Evolutionary conservation across 495 filamentous ascomycete genomes (phyloP).

Genomic region (Aeminium ludgeri): DNA sequence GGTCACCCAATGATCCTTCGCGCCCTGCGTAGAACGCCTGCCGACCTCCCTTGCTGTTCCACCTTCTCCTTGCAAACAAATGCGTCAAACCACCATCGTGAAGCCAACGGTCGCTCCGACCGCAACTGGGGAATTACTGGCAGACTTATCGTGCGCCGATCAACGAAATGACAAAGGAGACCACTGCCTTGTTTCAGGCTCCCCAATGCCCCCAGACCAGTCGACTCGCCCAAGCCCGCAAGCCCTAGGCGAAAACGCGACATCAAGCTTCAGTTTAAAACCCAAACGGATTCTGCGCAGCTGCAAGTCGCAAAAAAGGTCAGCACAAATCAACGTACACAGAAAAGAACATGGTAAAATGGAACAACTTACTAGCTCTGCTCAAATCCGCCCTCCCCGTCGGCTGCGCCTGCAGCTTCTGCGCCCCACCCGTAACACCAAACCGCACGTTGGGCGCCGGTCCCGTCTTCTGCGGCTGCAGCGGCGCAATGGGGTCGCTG

Average conservation of each 20-base stretch:
- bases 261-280: constrained; percentile 46
- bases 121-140: too few species aligned
- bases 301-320: constrained; percentile 28
- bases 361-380: constrained; percentile 71
- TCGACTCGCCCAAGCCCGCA: too few species aligned
- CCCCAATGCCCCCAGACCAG: too few species aligned
- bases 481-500: constrained; percentile 24
- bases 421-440: constrained; percentile 51
- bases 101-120: too few species aligned
- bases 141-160: too few species aligned
- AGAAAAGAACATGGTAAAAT: constrained; percentile 1
- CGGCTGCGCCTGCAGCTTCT: constrained; percentile 72
- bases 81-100: too few species aligned
- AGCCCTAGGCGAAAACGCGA: background rate
- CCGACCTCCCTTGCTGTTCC: too few species aligned
- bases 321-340: background rate
- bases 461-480: constrained; percentile 80
- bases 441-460: constrained; percentile 85
- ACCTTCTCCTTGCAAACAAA: too few species aligned
- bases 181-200: too few species aligned
- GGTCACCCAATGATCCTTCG: too few species aligned
- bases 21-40: too few species aligned
- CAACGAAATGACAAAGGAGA: too few species aligned
- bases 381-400: constrained; percentile 85
- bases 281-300: constrained; percentile 82